Percentiles rank a stretch among this genome's conserved stretches.
These are phyloP conservation scores for Claviceps arundinis DNA, from an alignment of 2,329 filamentous ascomycete genomes.

Conservation along the genomic window DNA sequence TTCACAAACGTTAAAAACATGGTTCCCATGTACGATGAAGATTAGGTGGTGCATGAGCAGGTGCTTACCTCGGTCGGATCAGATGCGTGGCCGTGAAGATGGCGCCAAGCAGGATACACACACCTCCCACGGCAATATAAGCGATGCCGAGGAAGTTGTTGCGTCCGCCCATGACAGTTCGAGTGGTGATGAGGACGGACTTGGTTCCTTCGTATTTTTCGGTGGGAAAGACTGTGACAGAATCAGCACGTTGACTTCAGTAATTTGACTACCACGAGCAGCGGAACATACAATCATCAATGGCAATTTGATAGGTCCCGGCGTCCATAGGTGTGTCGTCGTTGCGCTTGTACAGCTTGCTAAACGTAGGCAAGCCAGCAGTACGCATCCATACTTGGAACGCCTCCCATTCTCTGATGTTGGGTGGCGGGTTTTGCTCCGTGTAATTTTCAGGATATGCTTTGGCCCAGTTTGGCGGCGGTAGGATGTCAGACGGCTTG, in stretches of 20 bases:
- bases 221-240: constrained; percentile 60
- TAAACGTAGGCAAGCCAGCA: constrained; percentile 84
- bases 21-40: no score
- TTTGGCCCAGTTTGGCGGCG: constrained; percentile 74
- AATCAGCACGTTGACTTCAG: not conserved
- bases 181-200: constrained; percentile 75
- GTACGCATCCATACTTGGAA: constrained; percentile 99
- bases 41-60: not conserved
- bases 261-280: no score
- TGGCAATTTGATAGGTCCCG: constrained; percentile 65
- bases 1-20: no score
- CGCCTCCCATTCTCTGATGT: constrained; percentile 62
- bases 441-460: constrained; percentile 62
- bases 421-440: constrained; percentile 48
- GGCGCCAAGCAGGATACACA: constrained; percentile 79
- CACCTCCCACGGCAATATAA: constrained; percentile 83
- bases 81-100: constrained; percentile 85
- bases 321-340: constrained; percentile 51
- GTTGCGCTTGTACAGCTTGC: constrained; percentile 81
- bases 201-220: constrained; percentile 73
- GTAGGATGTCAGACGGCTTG: constrained; percentile 50
- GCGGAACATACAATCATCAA: constrained; percentile 57
- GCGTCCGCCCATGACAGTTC: constrained; percentile 85
- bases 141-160: constrained; percentile 95
- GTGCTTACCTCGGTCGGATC: constrained; percentile 61